Conservation (phyloP, 176 grass and related monocot genomes). For the Oryza meridionalis region DNA sequence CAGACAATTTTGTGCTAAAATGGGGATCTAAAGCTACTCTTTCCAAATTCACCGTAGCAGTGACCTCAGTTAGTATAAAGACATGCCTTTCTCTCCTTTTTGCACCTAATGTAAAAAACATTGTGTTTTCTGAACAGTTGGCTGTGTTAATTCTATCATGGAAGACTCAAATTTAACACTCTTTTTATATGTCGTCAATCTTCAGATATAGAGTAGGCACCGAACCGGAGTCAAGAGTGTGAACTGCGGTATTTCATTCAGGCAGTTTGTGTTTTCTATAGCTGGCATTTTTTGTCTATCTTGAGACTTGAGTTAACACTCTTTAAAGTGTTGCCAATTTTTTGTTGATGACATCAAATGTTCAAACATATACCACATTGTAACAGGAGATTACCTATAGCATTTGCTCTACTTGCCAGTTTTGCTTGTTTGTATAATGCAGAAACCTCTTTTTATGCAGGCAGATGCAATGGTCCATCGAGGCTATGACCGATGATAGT, state of each 20-base stretch:
- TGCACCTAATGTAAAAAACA: neutral
- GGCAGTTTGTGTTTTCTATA: neutral
- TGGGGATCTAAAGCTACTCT: neutral
- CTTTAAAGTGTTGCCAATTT: neutral
- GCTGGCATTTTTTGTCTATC: too few relatives aligned
- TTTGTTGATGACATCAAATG: neutral
- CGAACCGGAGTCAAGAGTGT: too few relatives aligned
- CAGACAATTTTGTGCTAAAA: neutral
- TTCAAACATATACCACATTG: neutral
- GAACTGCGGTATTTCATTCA: too few relatives aligned
- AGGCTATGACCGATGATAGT: constrained; percentile 48
- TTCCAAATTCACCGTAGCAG: neutral
- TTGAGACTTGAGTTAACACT: neutral
- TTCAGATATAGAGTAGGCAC: too few relatives aligned
- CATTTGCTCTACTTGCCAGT: neutral
- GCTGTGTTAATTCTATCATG: neutral
- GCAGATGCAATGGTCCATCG: constrained; percentile 44
- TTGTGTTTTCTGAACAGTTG: neutral
- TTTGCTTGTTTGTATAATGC: neutral
- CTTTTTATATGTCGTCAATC: neutral
- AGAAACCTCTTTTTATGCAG: constrained; percentile 33
- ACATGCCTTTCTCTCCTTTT: neutral
- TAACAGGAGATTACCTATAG: neutral
- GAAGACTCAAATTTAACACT: neutral
- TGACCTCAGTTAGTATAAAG: neutral